Base-by-base conservation (phyloP, 2,329 filamentous ascomycete species). In the Trichocomaceae sp. region DNA sequence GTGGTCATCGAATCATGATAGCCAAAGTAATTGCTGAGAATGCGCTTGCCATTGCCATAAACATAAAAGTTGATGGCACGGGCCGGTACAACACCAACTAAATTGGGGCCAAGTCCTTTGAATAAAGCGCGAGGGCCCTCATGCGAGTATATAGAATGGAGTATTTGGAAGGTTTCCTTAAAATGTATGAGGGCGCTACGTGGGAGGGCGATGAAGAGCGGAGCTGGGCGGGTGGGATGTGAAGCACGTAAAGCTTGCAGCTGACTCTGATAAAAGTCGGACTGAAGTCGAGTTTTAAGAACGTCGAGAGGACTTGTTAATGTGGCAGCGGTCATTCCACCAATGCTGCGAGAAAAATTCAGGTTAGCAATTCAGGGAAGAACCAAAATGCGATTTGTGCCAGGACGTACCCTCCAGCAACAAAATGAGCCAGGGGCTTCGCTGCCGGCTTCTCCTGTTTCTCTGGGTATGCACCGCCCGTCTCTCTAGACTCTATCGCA, bases 231-330 rank as follows among this genome's bases (percentile, higher is more conserved):
- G 1, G 79, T 66, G 12, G 77, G 76, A 52, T 79, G 77, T 41
- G 83, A 80, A n/a, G 81, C 75, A 49, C 87, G 82, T 8, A 83
- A 80, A 15, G 85, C 82, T 55, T 59, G 59, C 46, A 96, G 80
- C 71, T 96, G 88, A 8, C 84, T 79, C 70, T 96, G 89, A 78
- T 96, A 96, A 70, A 95, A 95, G 67, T 95, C 91, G 65, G 90
- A 95, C 70, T 97, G 92, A 2, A 97, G 79, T 35, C 92, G 84
- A 10, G 92, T 97, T 72, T 95, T 95, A 50, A 97, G 81, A 31
- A 96, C 91, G 67, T 96, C 92, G 57, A 97, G 86, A 20, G 92
- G 92, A 8, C 90, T 90, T 1, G 92, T 96, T n/a, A 96, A 74
- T n/a, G 88, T 85, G 22, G 92, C 88, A 10, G 92, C 86, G 17